Percentiles rank a stretch among this genome's conserved stretches.
phyloP scores from a whole-genome alignment of 208 protist species.

The Acanthamoeba healyi region DNA sequence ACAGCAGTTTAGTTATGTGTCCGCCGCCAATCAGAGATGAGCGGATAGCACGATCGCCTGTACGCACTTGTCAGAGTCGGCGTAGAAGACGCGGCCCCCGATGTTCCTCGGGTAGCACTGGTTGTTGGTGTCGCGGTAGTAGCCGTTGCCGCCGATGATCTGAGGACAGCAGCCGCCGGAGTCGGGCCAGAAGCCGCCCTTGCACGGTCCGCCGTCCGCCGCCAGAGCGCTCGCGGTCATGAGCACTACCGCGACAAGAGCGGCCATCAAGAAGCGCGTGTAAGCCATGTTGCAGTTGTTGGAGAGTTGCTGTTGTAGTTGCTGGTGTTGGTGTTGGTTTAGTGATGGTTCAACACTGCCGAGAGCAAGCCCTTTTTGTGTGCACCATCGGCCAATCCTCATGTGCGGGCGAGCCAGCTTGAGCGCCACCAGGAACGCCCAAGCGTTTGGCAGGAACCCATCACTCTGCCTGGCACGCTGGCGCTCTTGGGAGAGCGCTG shows the following conservation, averaged over 20 bases:
- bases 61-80: not conserved
- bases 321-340: no score
- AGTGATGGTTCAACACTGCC: no score
- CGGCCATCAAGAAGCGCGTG: not conserved
- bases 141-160: not conserved
- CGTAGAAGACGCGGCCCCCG: not conserved
- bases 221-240: not conserved
- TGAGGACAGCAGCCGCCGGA: not conserved
- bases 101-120: slow-evolving; percentile 28
- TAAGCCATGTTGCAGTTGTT: not conserved
- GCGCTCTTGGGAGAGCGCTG: no score
- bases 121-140: slow-evolving; percentile 50
- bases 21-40: not conserved
- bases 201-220: not conserved
- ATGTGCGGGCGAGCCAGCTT: no score
- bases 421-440: no score
- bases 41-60: no score
- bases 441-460: no score
- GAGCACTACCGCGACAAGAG: not conserved
- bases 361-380: no score
- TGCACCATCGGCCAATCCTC: no score
- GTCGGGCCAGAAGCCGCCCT: slow-evolving; percentile 28
- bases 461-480: no score
- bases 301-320: no score
- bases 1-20: no score